These are phyloP conservation scores for Cyclanthera cordifolia DNA, from an alignment of 306 rosid genomes.

Conservation along the genomic window DNA sequence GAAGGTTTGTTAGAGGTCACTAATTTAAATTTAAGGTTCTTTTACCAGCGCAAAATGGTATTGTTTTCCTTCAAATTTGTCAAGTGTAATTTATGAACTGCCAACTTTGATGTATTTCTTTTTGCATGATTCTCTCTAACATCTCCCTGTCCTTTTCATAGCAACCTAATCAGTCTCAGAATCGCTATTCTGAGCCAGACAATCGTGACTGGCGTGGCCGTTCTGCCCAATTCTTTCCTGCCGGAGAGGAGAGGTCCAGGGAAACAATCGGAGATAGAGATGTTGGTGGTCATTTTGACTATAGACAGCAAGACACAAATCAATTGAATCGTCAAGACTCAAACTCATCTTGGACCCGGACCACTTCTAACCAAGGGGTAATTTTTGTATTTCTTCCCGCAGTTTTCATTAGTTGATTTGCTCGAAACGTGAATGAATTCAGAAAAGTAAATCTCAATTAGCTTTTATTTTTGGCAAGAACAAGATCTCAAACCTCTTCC, in stretches of 20 bases:
- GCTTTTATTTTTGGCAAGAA: neutral
- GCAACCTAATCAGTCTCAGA: slow-evolving; percentile 45
- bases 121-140: neutral
- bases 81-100: neutral
- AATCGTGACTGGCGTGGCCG: slow-evolving; percentile 95
- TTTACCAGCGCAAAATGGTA: neutral
- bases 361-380: slow-evolving; percentile 49
- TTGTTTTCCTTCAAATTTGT: neutral
- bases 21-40: neutral
- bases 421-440: neutral
- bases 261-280: slow-evolving; percentile 51
- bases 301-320: slow-evolving; percentile 44
- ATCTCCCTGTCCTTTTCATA: slow-evolving; percentile 19
- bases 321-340: slow-evolving; percentile 48
- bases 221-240: slow-evolving; percentile 40
- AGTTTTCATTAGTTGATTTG: neutral
- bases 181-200: slow-evolving; percentile 76
- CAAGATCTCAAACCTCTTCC: neutral
- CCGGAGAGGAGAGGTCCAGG: slow-evolving; percentile 71
- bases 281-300: slow-evolving; percentile 41
- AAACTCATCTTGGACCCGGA: slow-evolving; percentile 18
- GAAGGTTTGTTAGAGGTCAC: neutral
- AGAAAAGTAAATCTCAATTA: neutral
- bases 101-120: neutral
- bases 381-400: neutral